Base-by-base conservation (phyloP, 495 filamentous ascomycete species). In the Aspergillus campestris region DNA sequence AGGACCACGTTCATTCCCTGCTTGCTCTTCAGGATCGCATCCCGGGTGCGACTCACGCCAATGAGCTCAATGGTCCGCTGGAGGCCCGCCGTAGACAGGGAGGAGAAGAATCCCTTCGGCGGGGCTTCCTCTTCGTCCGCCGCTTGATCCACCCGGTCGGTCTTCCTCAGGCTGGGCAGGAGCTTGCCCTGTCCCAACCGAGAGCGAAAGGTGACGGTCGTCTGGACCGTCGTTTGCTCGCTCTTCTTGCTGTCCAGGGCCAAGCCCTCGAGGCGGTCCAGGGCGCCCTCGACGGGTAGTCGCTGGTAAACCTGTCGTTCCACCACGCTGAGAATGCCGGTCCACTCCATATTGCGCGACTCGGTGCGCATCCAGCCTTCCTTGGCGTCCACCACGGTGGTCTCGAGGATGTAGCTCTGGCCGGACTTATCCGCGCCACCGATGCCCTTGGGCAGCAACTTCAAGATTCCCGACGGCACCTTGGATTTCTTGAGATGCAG, bases 1-100 rank as follows among this genome's bases (percentile, higher is more conserved):
- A 99, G 72, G 11, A 99, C 91, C 35, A 96, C 80, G 44, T 83
- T 86, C 92, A 99, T 96, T 12, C 94, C 92, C 59, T 96, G 82
- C 53, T 89, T 87, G 59, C 86, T 90, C 59, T 90, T 94, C 44
- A 83, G 71, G 44, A 97, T 71, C 34, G 89, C 86, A 47, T 89
- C 84, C 38, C 82, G 75, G 42, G 92, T 94, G 44, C 88, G 81
- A 47, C 80, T 86, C 38, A 91, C 74, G 0, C 87, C 90, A 36
- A 97, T 87, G 31, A 82, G 65, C 70, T 99, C 92, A 56, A 99
- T 94, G 45, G 83, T 94, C 14, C 84, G 72, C 64, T 95, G 87
- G 37, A 97, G 79, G 8, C 87, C 83, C 5, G 75, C 76, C 9
- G 86, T 89, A 5, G 87, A 88, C 73, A 94, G 84, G 8, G 72